Conservation (phyloP, 345 rosid genomes). For the Angophora floribunda region DNA sequence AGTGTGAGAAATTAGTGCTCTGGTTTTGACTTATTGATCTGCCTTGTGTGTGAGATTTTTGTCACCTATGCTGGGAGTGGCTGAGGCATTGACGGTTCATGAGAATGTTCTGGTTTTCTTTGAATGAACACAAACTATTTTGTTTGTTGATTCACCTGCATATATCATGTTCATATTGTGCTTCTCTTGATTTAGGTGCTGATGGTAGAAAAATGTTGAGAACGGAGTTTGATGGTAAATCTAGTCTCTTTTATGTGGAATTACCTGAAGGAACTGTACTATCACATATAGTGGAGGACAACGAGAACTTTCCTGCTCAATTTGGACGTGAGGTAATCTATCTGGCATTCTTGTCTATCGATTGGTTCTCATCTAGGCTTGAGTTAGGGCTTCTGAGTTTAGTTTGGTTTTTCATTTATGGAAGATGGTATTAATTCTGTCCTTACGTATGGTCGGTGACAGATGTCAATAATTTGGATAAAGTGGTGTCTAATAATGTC, state of each 20-base stretch:
- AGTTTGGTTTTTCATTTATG: not conserved
- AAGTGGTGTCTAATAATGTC: not conserved
- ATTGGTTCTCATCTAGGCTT: not conserved
- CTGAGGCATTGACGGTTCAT: not conserved
- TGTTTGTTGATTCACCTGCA: not conserved
- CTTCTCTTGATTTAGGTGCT: slow-evolving; percentile 25
- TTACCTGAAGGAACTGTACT: slow-evolving; percentile 63
- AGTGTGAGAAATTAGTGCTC: not conserved
- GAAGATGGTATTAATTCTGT: not conserved
- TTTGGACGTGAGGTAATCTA: slow-evolving; percentile 81
- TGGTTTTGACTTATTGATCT: not conserved
- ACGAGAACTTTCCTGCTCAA: slow-evolving; percentile 74
- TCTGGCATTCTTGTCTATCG: not conserved
- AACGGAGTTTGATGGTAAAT: slow-evolving; percentile 39
- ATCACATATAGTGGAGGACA: slow-evolving; percentile 57
- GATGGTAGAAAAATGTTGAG: slow-evolving; percentile 70
- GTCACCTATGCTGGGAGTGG: not conserved
- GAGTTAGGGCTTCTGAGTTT: not conserved
- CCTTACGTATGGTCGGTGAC: not conserved
- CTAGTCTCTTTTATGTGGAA: slow-evolving; percentile 70
- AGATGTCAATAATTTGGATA: not conserved
- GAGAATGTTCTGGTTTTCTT: not conserved
- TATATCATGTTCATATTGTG: not conserved
- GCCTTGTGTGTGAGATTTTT: not conserved
- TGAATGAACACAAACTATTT: not conserved